These are phyloP conservation scores for Lantana camara DNA, from an alignment of 257 asterid genomes.

Conservation along the genomic window DNA sequence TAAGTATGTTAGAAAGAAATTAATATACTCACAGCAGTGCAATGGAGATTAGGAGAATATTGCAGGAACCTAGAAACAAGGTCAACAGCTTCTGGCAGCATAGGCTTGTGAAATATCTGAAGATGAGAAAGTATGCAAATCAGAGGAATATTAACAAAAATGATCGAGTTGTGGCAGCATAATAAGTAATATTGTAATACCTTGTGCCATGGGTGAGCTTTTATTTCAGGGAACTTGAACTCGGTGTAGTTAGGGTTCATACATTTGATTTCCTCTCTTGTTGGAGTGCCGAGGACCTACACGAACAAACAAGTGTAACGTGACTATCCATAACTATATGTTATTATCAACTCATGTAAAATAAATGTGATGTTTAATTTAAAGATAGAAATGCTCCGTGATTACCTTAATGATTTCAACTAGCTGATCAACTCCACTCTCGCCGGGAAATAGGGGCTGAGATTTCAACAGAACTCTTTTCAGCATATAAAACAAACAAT, in stretches of 20 bases:
- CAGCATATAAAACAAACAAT: constrained; percentile 18
- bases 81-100: constrained; percentile 76
- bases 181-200: constrained; percentile 26
- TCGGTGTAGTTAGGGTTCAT: constrained; percentile 82
- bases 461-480: constrained; percentile 21
- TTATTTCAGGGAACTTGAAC: constrained; percentile 71
- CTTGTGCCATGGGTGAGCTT: constrained; percentile 89
- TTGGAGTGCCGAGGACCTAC: constrained; percentile 78
- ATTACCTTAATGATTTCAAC: constrained; percentile 65
- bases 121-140: constrained; percentile 18
- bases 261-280: constrained; percentile 80
- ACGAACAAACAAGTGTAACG: constrained; percentile 2
- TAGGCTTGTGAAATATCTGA: constrained; percentile 72
- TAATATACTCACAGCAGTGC: constrained; percentile 62
- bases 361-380: neutral
- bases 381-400: constrained; percentile 5
- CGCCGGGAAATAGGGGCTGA: constrained; percentile 67
- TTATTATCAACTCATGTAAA: neutral
- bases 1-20: neutral
- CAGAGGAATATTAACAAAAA: neutral
- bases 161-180: neutral
- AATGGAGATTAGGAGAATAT: constrained; percentile 68
- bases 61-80: constrained; percentile 73
- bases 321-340: neutral
- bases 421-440: constrained; percentile 66